Percentiles rank a stretch among this genome's conserved stretches.
These are phyloP conservation scores for Suhomyces faveliae DNA, from an alignment of 805 yeast species.

Conservation along the genomic window DNA sequence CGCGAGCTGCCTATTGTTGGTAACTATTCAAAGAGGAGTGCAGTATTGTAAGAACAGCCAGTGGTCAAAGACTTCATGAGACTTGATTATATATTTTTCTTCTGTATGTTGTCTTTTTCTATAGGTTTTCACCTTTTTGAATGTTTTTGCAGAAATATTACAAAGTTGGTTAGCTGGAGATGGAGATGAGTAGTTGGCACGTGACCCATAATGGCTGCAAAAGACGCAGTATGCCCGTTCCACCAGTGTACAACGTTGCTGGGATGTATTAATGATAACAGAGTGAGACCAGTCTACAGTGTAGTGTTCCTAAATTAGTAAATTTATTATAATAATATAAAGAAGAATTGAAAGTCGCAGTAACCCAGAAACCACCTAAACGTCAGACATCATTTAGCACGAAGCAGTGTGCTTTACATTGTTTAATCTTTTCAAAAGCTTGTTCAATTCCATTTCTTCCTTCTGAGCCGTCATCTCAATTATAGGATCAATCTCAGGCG, in stretches of 20 bases:
- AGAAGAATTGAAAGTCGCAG: conserved; percentile 4
- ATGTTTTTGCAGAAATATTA: background rate
- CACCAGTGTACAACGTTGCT: background rate
- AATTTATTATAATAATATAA: conserved; percentile 2
- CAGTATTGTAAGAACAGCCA: no score
- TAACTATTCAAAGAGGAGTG: no score
- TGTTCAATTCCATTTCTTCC: conserved; percentile 34
- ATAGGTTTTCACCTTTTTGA: background rate
- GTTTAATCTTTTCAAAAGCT: conserved; percentile 13
- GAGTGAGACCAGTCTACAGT: background rate
- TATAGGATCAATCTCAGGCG: conserved; percentile 26
- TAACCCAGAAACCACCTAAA: conserved; percentile 5
- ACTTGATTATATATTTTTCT: no score
- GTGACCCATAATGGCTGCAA: background rate
- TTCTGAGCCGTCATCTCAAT: conserved; percentile 36
- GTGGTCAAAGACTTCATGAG: no score
- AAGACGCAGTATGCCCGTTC: background rate
- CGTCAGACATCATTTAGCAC: background rate
- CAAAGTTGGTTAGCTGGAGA: no score
- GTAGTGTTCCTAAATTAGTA: no score
- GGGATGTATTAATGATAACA: background rate
- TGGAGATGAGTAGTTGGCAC: background rate
- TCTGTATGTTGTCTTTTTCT: no score
- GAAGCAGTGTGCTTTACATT: background rate
- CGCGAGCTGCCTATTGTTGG: background rate